Percentiles rank a stretch among this genome's conserved stretches.
These are phyloP conservation scores for Plectranthus barbatus DNA, from an alignment of 257 asterid genomes.

Conservation along the genomic window DNA sequence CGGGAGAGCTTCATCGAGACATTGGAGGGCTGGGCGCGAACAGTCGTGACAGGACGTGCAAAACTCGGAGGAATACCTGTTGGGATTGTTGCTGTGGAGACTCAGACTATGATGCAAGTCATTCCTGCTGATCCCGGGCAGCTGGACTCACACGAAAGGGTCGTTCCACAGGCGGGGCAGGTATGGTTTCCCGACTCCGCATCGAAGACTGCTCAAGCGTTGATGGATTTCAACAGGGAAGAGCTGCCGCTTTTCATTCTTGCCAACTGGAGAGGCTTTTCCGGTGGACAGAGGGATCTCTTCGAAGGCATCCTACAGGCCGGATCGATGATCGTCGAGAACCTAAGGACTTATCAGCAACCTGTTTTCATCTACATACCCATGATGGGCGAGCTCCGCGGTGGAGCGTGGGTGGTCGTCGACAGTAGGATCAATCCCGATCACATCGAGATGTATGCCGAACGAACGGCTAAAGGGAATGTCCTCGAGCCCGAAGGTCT, in stretches of 20 bases:
- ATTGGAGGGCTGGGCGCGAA: slow-evolving; percentile 94
- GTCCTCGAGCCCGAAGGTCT: slow-evolving; percentile 96
- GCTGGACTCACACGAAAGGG: slow-evolving; percentile 87
- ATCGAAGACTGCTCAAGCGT: slow-evolving; percentile 84
- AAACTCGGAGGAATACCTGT: slow-evolving; percentile 96
- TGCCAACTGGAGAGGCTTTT: slow-evolving; percentile 98
- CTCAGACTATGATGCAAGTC: slow-evolving; percentile 94
- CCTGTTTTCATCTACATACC: slow-evolving; percentile 94
- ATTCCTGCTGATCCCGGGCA: slow-evolving; percentile 99
- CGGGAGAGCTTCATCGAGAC: slow-evolving; percentile 85
- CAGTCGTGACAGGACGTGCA: slow-evolving; percentile 92
- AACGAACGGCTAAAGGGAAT: slow-evolving; percentile 78
- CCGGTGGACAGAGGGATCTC: slow-evolving; percentile 99
- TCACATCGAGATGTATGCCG: slow-evolving; percentile 90
- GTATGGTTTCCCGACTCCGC: slow-evolving; percentile 99
- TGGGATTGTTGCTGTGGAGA: slow-evolving; percentile 93
- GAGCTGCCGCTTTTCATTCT: slow-evolving; percentile 89
- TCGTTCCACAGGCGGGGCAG: slow-evolving; percentile 97
- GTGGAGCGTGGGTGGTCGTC: slow-evolving; percentile 98
- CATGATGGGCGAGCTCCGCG: slow-evolving; percentile 93
- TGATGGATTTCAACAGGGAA: slow-evolving; percentile 85
- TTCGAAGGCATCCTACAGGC: slow-evolving; percentile 98
- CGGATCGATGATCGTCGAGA: slow-evolving; percentile 93
- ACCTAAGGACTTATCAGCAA: slow-evolving; percentile 69
- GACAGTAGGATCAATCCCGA: slow-evolving; percentile 92